These are phyloP conservation scores for Suhomyces taliae DNA, from an alignment of 1,139 yeast genomes.

Conservation along the genomic window DNA sequence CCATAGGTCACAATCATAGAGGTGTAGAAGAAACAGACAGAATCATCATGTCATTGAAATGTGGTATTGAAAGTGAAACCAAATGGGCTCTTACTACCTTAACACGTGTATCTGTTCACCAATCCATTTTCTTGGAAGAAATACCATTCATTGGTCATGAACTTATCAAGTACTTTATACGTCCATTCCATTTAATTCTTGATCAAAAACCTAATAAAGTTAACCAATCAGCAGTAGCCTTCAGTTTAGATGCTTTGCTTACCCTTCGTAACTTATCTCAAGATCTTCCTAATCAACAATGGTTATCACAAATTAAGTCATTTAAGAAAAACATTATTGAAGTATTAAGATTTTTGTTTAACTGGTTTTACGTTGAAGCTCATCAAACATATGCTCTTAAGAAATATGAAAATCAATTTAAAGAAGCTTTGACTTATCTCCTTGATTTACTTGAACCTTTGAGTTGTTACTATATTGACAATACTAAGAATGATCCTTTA, in stretches of 20 bases:
- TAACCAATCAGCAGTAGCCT: slow-evolving; percentile 37
- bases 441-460: slow-evolving; percentile 84
- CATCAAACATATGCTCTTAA: slow-evolving; percentile 19
- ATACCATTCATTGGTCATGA: slow-evolving; percentile 52
- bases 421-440: slow-evolving; percentile 67
- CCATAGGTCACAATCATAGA: slow-evolving; percentile 29
- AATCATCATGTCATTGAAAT: slow-evolving; percentile 61
- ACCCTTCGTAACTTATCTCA: slow-evolving; percentile 79
- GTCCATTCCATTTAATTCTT: slow-evolving; percentile 29
- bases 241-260: slow-evolving; percentile 63
- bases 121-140: slow-evolving; percentile 45
- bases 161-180: slow-evolving; percentile 44
- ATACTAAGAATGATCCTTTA: slow-evolving; percentile 59
- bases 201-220: slow-evolving; percentile 24
- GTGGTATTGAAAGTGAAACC: slow-evolving; percentile 59
- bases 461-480: slow-evolving; percentile 79
- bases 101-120: slow-evolving; percentile 49
- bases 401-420: slow-evolving; percentile 40
- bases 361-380: slow-evolving; percentile 34
- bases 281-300: slow-evolving; percentile 80
- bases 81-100: slow-evolving; percentile 66
- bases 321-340: slow-evolving; percentile 49
- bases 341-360: slow-evolving; percentile 50
- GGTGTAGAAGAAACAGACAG: slow-evolving; percentile 61
- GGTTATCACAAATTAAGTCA: slow-evolving; percentile 57